phyloP scores from a whole-genome alignment of 2,329 filamentous ascomycete species.

The Aspergillus fructus region DNA sequence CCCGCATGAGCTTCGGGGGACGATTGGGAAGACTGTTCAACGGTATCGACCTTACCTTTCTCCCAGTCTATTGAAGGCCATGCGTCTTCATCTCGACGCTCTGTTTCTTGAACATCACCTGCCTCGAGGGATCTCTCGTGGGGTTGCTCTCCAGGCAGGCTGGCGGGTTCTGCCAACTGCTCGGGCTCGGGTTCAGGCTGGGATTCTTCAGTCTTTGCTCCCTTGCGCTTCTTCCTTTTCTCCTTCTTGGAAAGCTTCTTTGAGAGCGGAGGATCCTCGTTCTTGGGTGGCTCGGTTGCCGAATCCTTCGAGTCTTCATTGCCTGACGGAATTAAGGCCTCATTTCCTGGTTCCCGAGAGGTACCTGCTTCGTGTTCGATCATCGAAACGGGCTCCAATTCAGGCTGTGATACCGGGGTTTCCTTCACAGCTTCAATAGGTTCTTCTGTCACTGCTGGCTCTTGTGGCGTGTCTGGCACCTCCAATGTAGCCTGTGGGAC shows the following conservation, averaged over 20 bases:
- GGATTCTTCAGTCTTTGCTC: conserved; percentile 5
- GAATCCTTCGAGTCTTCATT: neutral
- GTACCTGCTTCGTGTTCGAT: neutral
- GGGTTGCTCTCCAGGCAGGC: neutral
- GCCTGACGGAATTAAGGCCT: neutral
- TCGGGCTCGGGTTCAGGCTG: neutral
- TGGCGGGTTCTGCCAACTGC: neutral
- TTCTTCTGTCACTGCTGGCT: neutral
- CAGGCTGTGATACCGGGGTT: neutral
- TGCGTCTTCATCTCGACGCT: conserved; percentile 29
- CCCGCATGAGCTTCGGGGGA: conserved; percentile 24
- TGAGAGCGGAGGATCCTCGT: conserved; percentile 16
- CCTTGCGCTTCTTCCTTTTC: conserved; percentile 34
- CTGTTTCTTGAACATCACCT: conserved; percentile 3
- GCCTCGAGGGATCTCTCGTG: neutral
- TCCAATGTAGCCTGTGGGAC: neutral
- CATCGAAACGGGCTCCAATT: neutral
- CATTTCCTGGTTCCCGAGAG: neutral
- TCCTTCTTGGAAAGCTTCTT: conserved; percentile 34
- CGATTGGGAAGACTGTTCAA: conserved; percentile 23
- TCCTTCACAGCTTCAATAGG: neutral
- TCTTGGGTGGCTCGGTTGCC: neutral
- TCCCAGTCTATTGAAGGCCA: conserved; percentile 42
- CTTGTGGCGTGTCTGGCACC: neutral
- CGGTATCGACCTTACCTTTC: conserved; percentile 23